Conservation (phyloP, 2,329 filamentous ascomycete genomes). For the Cordyceps pruinosa region DNA sequence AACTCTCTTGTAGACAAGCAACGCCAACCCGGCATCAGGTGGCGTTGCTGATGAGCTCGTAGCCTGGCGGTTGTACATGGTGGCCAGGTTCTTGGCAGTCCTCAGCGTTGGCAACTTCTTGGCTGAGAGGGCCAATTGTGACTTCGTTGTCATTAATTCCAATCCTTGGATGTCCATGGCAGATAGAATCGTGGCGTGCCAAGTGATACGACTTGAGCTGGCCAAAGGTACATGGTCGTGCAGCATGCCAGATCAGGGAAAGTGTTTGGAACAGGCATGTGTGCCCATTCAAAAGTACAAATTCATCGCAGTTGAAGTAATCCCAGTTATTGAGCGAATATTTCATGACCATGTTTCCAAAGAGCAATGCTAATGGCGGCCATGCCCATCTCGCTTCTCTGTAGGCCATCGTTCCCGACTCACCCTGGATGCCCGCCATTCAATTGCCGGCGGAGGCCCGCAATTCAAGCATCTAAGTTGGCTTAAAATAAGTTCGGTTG, state of each 20-base stretch:
- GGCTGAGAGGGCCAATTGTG: conserved; percentile 52
- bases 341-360: conserved; percentile 56
- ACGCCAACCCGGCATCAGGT: conserved; percentile 54
- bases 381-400: conserved; percentile 47
- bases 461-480: conserved; percentile 57
- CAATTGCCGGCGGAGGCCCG: conserved; percentile 64
- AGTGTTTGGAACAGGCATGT: conserved; percentile 48
- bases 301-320: conserved; percentile 57
- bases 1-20: conserved; percentile 52
- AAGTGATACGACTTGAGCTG: conserved; percentile 49
- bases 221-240: conserved; percentile 48
- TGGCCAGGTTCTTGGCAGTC: conserved; percentile 48
- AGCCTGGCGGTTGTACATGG: conserved; percentile 44
- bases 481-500: conserved; percentile 45
- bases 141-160: conserved; percentile 52
- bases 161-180: conserved; percentile 51
- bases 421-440: conserved; percentile 63
- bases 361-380: conserved; percentile 53
- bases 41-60: conserved; percentile 41
- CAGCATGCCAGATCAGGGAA: conserved; percentile 49
- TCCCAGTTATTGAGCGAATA: conserved; percentile 48
- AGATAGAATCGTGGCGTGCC: conserved; percentile 39
- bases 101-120: conserved; percentile 56
- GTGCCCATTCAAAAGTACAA: conserved; percentile 56
- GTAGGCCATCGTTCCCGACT: conserved; percentile 14